phyloP scores from a whole-genome alignment of 2,329 filamentous ascomycete genomes.

The Diaporthe humulicola region DNA sequence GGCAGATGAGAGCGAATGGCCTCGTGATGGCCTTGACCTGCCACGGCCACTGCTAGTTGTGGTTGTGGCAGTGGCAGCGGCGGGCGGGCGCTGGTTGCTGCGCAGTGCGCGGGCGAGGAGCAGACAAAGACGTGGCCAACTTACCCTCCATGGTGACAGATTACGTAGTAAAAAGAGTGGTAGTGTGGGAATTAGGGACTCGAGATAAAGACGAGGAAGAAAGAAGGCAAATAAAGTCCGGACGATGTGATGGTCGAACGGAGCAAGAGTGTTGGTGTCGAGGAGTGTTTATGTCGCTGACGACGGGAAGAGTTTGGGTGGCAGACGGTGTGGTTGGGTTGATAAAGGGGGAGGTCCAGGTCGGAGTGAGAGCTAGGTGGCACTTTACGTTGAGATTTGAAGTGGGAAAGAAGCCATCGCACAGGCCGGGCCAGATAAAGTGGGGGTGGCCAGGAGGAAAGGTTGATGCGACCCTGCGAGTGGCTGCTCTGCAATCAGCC shows the following conservation, averaged over 20 bases:
- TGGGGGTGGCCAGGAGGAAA: slow-evolving; percentile 33
- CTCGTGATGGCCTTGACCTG: slow-evolving; percentile 30
- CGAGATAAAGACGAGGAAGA: slow-evolving; percentile 46
- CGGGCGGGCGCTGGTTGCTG: slow-evolving; percentile 34
- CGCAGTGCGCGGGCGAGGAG: slow-evolving; percentile 41
- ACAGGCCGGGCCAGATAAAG: slow-evolving; percentile 39
- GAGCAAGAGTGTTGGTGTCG: slow-evolving; percentile 36
- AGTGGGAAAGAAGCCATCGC: slow-evolving; percentile 41
- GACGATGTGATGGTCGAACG: slow-evolving; percentile 41
- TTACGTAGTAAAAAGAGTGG: slow-evolving; percentile 52
- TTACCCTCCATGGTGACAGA: slow-evolving; percentile 70
- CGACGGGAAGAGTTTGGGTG: slow-evolving; percentile 37
- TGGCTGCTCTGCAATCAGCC: slow-evolving; percentile 34
- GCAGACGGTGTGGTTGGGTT: slow-evolving; percentile 38
- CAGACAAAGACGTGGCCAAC: slow-evolving; percentile 50
- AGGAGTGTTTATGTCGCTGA: slow-evolving; percentile 36
- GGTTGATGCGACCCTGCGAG: slow-evolving; percentile 35
- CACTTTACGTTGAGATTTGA: slow-evolving; percentile 41
- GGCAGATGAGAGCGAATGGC: slow-evolving; percentile 29
- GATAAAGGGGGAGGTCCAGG: slow-evolving; percentile 41
- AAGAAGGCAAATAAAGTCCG: slow-evolving; percentile 44
- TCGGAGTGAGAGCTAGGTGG: slow-evolving; percentile 36
- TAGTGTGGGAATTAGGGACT: slow-evolving; percentile 46
- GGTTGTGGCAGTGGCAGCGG: slow-evolving; percentile 32
- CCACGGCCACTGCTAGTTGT: slow-evolving; percentile 21